These are phyloP conservation scores for Colletotrichum cordylinicola DNA, from an alignment of 2,329 filamentous ascomycete species.

Conservation along the genomic window DNA sequence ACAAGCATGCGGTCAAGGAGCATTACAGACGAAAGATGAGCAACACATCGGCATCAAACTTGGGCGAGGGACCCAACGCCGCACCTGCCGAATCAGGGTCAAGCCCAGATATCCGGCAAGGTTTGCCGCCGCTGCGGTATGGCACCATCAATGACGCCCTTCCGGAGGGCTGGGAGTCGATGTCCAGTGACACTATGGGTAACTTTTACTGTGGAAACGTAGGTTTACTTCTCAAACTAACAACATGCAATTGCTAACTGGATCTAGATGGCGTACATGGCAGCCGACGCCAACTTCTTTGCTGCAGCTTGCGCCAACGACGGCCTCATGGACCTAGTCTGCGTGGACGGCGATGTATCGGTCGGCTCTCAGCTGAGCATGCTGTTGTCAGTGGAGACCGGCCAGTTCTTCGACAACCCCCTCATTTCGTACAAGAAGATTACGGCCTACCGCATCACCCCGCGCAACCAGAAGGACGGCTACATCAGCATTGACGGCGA, in stretches of 20 bases:
- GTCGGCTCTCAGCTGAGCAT: slow-evolving; percentile 71
- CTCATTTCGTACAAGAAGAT: slow-evolving; percentile 85
- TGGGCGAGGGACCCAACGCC: slow-evolving; percentile 26
- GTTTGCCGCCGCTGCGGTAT: slow-evolving; percentile 76
- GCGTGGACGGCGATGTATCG: slow-evolving; percentile 77
- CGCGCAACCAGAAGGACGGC: slow-evolving; percentile 72
- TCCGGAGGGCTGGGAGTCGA: slow-evolving; percentile 77
- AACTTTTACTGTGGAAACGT: slow-evolving; percentile 95
- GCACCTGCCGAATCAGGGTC: slow-evolving; percentile 11
- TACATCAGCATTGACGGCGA: slow-evolving; percentile 97
- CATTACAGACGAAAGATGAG: slow-evolving; percentile 67
- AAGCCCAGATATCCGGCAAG: slow-evolving; percentile 39
- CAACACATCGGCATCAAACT: slow-evolving; percentile 32
- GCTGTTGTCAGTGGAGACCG: slow-evolving; percentile 73
- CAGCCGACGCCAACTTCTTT: slow-evolving; percentile 87
- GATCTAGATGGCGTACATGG: slow-evolving; percentile 84
- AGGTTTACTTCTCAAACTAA: slow-evolving; percentile 31
- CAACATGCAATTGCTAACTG: slow-evolving; percentile 11
- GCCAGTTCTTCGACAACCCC: slow-evolving; percentile 79
- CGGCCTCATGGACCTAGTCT: slow-evolving; percentile 84
- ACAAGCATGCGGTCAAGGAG: slow-evolving; percentile 76
- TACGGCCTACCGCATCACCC: slow-evolving; percentile 84
- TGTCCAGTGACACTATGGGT: slow-evolving; percentile 78
- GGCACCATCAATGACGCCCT: slow-evolving; percentile 81
- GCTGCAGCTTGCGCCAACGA: slow-evolving; percentile 81